A percentile compares a stretch with the other conserved stretches of the same genome.
phyloP scores from a whole-genome alignment of 2,329 filamentous ascomycete genomes.

The Pezicula neosporulosa region DNA sequence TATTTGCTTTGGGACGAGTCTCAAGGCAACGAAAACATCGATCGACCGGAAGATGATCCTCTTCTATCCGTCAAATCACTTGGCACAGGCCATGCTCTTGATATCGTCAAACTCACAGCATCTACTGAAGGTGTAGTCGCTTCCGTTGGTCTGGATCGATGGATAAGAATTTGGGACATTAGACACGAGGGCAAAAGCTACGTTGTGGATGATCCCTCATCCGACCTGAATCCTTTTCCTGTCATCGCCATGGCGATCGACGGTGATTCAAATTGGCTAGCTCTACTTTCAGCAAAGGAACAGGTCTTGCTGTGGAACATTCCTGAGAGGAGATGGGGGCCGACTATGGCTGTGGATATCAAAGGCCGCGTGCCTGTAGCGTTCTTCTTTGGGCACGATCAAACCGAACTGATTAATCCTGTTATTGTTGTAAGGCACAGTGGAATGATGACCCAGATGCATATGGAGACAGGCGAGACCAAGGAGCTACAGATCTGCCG shows the following conservation, averaged over 20 bases:
- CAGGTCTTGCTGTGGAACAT: slow-evolving; percentile 63
- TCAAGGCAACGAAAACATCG: slow-evolving; percentile 42
- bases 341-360: slow-evolving; percentile 50
- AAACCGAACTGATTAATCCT: slow-evolving; percentile 34
- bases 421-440: slow-evolving; percentile 62
- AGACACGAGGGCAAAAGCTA: slow-evolving; percentile 36
- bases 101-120: slow-evolving; percentile 62
- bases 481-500: slow-evolving; percentile 47
- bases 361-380: slow-evolving; percentile 56
- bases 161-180: slow-evolving; percentile 63
- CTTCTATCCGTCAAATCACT: slow-evolving; percentile 59
- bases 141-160: slow-evolving; percentile 67
- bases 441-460: slow-evolving; percentile 58
- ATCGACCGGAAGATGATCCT: slow-evolving; percentile 39
- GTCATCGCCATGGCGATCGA: slow-evolving; percentile 64
- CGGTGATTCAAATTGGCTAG: slow-evolving; percentile 60
- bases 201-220: slow-evolving; percentile 30
- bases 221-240: slow-evolving; percentile 47
- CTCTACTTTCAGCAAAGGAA: slow-evolving; percentile 56
- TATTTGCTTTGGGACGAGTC: slow-evolving; percentile 65
- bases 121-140: slow-evolving; percentile 63
- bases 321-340: slow-evolving; percentile 50
- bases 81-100: slow-evolving; percentile 61
- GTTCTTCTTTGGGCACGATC: slow-evolving; percentile 57
- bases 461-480: slow-evolving; percentile 37